These are phyloP conservation scores for Cryphonectria parasitica DNA, from an alignment of 2,329 filamentous ascomycete genomes.

Conservation along the genomic window DNA sequence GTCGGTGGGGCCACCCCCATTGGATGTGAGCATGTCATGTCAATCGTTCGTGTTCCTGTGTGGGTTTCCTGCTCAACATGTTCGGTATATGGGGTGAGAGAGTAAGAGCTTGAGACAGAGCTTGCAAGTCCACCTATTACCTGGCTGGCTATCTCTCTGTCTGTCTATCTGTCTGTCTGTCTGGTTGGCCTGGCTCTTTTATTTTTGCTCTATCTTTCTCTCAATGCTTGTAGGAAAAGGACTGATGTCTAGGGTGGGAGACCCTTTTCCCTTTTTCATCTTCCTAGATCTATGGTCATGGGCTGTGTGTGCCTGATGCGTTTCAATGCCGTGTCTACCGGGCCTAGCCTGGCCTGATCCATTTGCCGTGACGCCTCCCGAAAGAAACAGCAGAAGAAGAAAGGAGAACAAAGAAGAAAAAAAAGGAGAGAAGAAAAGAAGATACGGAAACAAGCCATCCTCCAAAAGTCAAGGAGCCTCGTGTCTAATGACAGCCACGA, in stretches of 20 bases:
- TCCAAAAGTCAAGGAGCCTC: not conserved
- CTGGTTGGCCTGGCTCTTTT: no score
- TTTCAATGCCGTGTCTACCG: conserved; percentile 20
- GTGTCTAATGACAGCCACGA: no score
- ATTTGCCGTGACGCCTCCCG: conserved; percentile 21
- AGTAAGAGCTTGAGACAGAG: no score
- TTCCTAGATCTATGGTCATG: conserved; percentile 17
- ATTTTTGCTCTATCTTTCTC: no score
- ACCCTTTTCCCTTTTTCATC: conserved; percentile 6
- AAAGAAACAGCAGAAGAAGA: not conserved
- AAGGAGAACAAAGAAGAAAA: no score
- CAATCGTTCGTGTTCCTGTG: no score
- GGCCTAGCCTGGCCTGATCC: conserved; percentile 13
- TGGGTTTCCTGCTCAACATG: not conserved
- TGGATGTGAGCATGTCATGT: conserved; percentile 15
- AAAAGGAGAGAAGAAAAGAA: not conserved
- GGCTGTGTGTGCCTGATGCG: not conserved
- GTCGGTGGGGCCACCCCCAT: conserved; percentile 6
- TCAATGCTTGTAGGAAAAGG: no score
- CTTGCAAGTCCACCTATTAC: not conserved
- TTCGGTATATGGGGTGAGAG: not conserved
- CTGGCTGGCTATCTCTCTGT: no score
- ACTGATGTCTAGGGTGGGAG: not conserved
- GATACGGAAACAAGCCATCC: no score
- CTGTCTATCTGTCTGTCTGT: no score